A percentile compares a stretch with the other conserved stretches of the same genome.
These are phyloP conservation scores for Pleurotus tuber-regium DNA, from an alignment of 768 basidiomycete species.

Conservation along the genomic window DNA sequence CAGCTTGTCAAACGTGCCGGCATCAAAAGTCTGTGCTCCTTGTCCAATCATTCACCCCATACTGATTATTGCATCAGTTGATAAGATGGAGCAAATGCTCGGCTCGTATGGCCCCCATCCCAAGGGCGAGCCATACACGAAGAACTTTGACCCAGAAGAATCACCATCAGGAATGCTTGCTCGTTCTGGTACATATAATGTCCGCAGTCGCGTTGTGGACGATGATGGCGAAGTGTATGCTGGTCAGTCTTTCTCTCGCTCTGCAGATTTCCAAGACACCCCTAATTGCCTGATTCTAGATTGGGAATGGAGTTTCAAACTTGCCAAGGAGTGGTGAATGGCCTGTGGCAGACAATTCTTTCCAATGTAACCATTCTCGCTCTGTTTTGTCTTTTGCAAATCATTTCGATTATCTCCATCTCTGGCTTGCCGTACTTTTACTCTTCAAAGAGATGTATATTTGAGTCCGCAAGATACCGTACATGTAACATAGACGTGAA, in stretches of 20 bases:
- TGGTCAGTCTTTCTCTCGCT: conserved; percentile 47
- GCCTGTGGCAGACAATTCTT: conserved; percentile 8
- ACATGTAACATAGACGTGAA: not conserved
- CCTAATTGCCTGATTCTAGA: conserved; percentile 36
- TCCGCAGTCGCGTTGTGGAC: conserved; percentile 81
- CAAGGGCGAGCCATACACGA: conserved; percentile 61
- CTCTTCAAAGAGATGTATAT: not conserved
- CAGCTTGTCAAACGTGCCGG: conserved; percentile 85
- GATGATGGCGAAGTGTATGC: conserved; percentile 83
- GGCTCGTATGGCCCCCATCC: conserved; percentile 85
- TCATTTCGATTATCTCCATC: conserved; percentile 12
- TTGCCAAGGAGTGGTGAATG: conserved; percentile 85
- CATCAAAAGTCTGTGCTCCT: conserved; percentile 53
- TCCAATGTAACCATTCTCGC: conserved; percentile 12
- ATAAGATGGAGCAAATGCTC: conserved; percentile 91
- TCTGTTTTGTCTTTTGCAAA: conserved; percentile 13
- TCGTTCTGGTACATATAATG: conserved; percentile 74
- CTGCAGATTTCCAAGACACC: not conserved
- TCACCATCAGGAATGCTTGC: conserved; percentile 80
- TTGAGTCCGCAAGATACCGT: not conserved
- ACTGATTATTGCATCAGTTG: conserved; percentile 49
- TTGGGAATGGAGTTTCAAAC: conserved; percentile 89
- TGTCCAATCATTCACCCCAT: conserved; percentile 9
- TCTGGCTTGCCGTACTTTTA: not conserved
- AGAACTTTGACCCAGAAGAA: conserved; percentile 74